Base-by-base conservation (phyloP, 2,329 filamentous ascomycete genomes). In the Mycocentrospora acerina region DNA sequence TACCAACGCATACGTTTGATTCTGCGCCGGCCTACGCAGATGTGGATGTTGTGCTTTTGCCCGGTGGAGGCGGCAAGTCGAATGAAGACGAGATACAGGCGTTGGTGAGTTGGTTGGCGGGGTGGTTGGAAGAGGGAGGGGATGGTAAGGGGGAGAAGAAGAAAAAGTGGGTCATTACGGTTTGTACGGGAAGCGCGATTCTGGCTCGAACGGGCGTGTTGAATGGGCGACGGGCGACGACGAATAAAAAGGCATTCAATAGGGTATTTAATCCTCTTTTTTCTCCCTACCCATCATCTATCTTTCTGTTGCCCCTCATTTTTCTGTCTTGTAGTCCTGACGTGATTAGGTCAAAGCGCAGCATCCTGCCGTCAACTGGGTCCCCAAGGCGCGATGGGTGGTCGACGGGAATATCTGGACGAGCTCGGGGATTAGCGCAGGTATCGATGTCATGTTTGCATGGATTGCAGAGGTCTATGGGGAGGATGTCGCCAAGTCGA, bases 361-460 rank as follows among this genome's bases (percentile, higher is more conserved):
- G 35, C 73, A 77, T 0, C 71, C 74, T 0, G 65, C 72, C 1
- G 79, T 83, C 0, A 61, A 77, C 1, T 88, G 83, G 83, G 72
- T 82, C 17, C 64, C 71, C 0, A 71, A 73, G 18, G 83, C 83
- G 14, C 72, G 84, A 26, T 87, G 81, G 78, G 78, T 85, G 0
- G 68, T 72, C 0, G 82, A 86, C 62, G 82, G 79, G 4, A 82
- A 85, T 41, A 67, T 85, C 7, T 87, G 83, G 82, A 80, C 78
- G 3, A 79, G 78, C 2, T 82, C 80, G 0, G 83, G 84, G 0
- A 74, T 85, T 5, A 75, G 74, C 35, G 81, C 82, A 1, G 82
- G 82, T 0, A 83, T 82, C 30, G 82, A 85, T 67, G 67, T 78
- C 42, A 77, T 73, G 29, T 71, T 81, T 55, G 80, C 77, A 1